Base-by-base conservation (phyloP, 2,329 filamentous ascomycete genomes). In the Phialocephala sp. region DNA sequence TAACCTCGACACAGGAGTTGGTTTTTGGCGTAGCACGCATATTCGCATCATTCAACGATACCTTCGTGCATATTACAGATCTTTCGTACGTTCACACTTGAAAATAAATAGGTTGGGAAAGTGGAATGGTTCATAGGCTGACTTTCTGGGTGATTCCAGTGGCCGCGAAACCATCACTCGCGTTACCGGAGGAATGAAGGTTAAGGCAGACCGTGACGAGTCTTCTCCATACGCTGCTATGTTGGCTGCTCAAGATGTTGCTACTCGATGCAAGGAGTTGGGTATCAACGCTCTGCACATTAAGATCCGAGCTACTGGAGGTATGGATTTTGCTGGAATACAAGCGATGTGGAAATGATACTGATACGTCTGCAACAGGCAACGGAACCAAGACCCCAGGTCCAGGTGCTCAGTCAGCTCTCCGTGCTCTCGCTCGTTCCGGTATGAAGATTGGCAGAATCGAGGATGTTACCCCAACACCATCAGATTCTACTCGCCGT, bases 101-200 rank as follows among this genome's bases (percentile, higher is more conserved):
- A 74, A 72, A 68, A 61, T 63, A 59, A 45, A 56, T 56, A 62
- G 55, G 20, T 66, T 15, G 12, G 8, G 71, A 71, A 74, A 68
- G 75, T 66, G 71, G 71, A 75, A 69, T 76, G 76, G 78, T 78
- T 79, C 75, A 81, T 72, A 84, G 83, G 84, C 87, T 90, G 84
- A 90, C 84, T 79, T 81, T 79, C 81, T 87, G 85, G 84, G 84
- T 88, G 85, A 87, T 88, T 87, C 82, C 86, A 96, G 92, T 85
- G 95, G 95, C 86, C 95, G 95, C 85, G 95, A 99, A 91, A 99
- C 96, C 85, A 97, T 99, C 87, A 92, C 89, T 89, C 94, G 95
- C 92, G 94, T 99, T 77, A 99, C 96, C 79, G 95, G 96, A 87
- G 96, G 96, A 81, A 99, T 99, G 95, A 99, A 99, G 89, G 95